Base-by-base conservation (phyloP, 495 filamentous ascomycete genomes). In the Pyrenula massariospora region DNA sequence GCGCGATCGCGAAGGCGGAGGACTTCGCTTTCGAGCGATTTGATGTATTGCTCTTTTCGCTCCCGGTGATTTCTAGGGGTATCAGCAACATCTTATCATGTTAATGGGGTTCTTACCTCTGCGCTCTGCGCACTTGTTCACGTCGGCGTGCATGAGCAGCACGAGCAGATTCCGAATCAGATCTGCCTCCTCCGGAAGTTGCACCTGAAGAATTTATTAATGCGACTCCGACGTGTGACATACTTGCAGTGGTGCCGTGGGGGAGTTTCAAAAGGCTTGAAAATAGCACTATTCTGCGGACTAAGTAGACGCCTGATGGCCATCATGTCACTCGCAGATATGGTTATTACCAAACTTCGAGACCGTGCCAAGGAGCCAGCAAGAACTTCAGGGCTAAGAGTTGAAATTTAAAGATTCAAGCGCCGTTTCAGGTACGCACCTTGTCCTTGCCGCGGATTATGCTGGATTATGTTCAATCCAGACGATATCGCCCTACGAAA, bases 41-140 rank as follows among this genome's bases (percentile, higher is more conserved):
- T 73, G 57, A 68, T 66, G 56, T 73, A 73, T 25, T 61, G 55
- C 57, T 69, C 69, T 58, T 73, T 73, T 21, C 70, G 69, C 52
- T 70, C 68, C 24, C 69, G 68, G 55, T 73, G 69, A n/a, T 68
- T 68, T 19, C 67, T 70, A 25, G 48, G 22, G 19, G 23, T 1
- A 51, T 57, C 11, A 21, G 52, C 2, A 55, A 54, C 12, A 57
- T 56, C 22, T 50, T 53, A 54, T 50, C 20, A 36, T 24, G 24
- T 42, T 0, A 20, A 25, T 12, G 12, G 31, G 25, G 24, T 48
- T 11, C 47, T 1, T 53, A 67, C 65, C 59, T 58, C 48, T 67
- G 65, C 10, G 65, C 65, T 48, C 53, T 57, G 11, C 65, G 58
- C 10, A 67, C 52, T 57, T 67, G 65, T 51, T 64, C 63, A 52